phyloP scores from a whole-genome alignment of 179 eudicot species.

The Sideroxylon spinosum region DNA sequence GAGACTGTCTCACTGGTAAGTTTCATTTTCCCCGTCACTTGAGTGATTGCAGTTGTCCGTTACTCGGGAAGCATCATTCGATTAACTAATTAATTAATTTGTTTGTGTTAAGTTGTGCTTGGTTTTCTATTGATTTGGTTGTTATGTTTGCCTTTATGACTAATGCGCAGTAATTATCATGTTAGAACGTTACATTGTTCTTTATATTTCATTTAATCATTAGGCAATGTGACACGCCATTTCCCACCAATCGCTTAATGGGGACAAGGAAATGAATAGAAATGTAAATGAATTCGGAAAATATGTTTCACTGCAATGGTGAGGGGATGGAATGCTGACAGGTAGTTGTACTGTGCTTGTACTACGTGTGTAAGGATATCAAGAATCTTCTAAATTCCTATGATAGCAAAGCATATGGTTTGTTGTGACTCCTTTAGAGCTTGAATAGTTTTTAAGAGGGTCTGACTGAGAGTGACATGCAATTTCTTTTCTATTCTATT shows the following conservation, averaged over 20 bases:
- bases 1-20: conserved; percentile 50
- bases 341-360: neutral
- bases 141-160: neutral
- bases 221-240: neutral
- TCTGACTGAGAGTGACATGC: neutral
- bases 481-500: neutral
- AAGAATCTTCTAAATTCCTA: neutral
- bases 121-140: neutral
- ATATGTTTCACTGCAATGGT: neutral
- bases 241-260: neutral
- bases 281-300: neutral
- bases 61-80: neutral
- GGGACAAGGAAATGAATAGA: neutral
- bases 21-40: neutral
- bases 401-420: neutral
- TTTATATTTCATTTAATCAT: neutral
- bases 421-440: neutral
- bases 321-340: neutral
- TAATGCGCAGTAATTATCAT: neutral
- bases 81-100: neutral
- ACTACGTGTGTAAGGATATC: neutral
- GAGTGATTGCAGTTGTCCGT: neutral
- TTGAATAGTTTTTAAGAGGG: neutral
- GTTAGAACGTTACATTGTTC: neutral
- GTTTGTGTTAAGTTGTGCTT: neutral